Percentiles rank a stretch among this genome's conserved stretches.
These are phyloP conservation scores for Physocladia obscura DNA, from an alignment of 192 early-diverging fungal species.

Conservation along the genomic window DNA sequence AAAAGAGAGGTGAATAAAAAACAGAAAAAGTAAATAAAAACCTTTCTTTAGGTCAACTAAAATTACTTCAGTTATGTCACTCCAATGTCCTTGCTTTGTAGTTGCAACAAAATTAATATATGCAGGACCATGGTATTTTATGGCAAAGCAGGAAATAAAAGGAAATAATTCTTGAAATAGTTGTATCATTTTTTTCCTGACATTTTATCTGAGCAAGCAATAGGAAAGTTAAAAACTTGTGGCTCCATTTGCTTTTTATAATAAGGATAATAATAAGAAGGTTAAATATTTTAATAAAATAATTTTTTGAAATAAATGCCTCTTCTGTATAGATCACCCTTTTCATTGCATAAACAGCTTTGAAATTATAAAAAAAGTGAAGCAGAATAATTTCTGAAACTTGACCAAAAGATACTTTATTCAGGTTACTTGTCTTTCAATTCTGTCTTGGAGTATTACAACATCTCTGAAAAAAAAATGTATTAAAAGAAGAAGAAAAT, in stretches of 20 bases:
- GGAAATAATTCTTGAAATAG: not conserved
- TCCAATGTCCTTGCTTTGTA: not conserved
- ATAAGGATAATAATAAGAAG: not conserved
- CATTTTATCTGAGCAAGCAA: constrained; percentile 1
- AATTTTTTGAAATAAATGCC: too few species aligned
- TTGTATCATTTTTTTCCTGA: constrained; percentile 20
- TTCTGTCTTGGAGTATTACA: too few species aligned
- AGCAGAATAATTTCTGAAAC: not conserved
- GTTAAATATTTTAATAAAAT: too few species aligned
- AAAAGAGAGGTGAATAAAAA: not conserved
- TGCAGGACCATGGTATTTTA: not conserved
- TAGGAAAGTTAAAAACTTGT: not conserved
- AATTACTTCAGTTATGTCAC: not conserved
- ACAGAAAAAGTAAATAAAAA: not conserved
- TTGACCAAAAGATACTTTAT: not conserved
- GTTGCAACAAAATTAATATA: constrained; percentile 7
- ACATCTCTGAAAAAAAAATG: too few species aligned
- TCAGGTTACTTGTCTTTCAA: too few species aligned
- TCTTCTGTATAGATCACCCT: too few species aligned
- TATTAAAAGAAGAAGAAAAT: too few species aligned
- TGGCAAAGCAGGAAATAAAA: not conserved
- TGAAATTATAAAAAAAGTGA: not conserved
- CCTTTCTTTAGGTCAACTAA: not conserved
- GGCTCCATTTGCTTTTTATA: not conserved
- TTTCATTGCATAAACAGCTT: not conserved